Conservation (phyloP, 495 filamentous ascomycete genomes). For the Acidiella bohemica region DNA sequence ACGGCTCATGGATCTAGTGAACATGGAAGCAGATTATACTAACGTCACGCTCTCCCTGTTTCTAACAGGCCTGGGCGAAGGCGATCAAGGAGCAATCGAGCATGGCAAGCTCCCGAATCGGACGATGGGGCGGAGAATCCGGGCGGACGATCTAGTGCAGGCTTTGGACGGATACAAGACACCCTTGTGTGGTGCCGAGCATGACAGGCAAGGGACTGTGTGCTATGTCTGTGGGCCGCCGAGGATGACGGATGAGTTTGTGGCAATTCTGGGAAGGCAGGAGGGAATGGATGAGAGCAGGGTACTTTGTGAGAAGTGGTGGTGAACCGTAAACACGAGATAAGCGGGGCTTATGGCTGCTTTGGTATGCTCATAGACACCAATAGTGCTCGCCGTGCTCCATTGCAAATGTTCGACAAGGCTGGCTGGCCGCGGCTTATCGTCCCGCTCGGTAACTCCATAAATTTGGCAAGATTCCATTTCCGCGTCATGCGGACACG, state of each 20-base stretch:
- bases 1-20: constrained; percentile 21
- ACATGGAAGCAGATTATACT: not conserved
- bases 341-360: too few relatives aligned
- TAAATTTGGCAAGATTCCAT: too few relatives aligned
- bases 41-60: constrained; percentile 17
- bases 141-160: constrained; percentile 10
- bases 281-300: constrained; percentile 41
- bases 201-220: constrained; percentile 38
- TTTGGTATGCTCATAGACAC: too few relatives aligned
- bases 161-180: constrained; percentile 19
- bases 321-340: constrained; percentile 39
- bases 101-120: constrained; percentile 14
- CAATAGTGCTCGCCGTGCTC: too few relatives aligned
- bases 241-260: constrained; percentile 66
- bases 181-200: constrained; percentile 32
- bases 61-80: constrained; percentile 7
- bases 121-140: constrained; percentile 13
- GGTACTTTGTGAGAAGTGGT: constrained; percentile 80
- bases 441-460: too few relatives aligned
- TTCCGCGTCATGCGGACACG: too few relatives aligned
- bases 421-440: too few relatives aligned
- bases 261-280: constrained; percentile 37
- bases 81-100: constrained; percentile 9
- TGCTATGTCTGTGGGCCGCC: constrained; percentile 73
- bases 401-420: too few relatives aligned